Evolutionary conservation across 768 basidiomycete species (phyloP).

Genomic region (Rhizopogon vinicolor): DNA sequence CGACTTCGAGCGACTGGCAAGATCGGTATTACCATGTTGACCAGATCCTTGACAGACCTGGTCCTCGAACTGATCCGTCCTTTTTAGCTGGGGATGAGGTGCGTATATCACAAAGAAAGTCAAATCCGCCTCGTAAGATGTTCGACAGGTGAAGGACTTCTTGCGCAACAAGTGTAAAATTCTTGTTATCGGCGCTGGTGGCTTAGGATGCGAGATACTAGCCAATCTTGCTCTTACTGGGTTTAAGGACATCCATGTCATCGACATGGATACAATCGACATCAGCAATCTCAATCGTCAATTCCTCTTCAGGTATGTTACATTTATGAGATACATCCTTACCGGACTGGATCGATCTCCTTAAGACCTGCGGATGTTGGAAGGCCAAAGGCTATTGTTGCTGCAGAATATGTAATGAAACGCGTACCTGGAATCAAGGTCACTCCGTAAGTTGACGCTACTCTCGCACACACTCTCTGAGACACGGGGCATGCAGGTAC

Average conservation of each 20-base stretch:
- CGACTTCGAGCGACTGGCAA: conserved; percentile 41
- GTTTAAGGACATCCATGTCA: conserved; percentile 98
- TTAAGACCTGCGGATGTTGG: conserved; percentile 86
- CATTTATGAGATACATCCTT: neutral
- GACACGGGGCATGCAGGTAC: conserved; percentile 49
- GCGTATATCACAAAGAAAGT: conserved; percentile 15
- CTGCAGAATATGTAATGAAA: conserved; percentile 96
- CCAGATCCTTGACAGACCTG: conserved; percentile 78
- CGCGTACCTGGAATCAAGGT: conserved; percentile 95
- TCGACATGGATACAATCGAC: conserved; percentile 99
- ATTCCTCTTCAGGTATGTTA: conserved; percentile 86
- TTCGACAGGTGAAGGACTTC: conserved; percentile 76
- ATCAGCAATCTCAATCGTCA: conserved; percentile 98
- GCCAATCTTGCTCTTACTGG: conserved; percentile 94
- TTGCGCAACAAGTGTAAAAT: conserved; percentile 83
- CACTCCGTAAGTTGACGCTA: conserved; percentile 68
- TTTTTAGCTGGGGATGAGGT: conserved; percentile 83
- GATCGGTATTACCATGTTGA: conserved; percentile 80
- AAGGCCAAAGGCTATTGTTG: conserved; percentile 87
- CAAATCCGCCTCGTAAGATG: neutral
- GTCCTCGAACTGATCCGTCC: conserved; percentile 84
- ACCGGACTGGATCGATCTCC: neutral
- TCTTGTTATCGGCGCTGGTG: conserved; percentile 96
- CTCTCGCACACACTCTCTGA: conserved; percentile 1
- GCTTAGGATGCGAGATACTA: conserved; percentile 95